A percentile compares a stretch with the other conserved stretches of the same genome.
Evolutionary conservation across 495 filamentous ascomycete genomes (phyloP).

Genomic region (Aspergillus funiculosus): DNA sequence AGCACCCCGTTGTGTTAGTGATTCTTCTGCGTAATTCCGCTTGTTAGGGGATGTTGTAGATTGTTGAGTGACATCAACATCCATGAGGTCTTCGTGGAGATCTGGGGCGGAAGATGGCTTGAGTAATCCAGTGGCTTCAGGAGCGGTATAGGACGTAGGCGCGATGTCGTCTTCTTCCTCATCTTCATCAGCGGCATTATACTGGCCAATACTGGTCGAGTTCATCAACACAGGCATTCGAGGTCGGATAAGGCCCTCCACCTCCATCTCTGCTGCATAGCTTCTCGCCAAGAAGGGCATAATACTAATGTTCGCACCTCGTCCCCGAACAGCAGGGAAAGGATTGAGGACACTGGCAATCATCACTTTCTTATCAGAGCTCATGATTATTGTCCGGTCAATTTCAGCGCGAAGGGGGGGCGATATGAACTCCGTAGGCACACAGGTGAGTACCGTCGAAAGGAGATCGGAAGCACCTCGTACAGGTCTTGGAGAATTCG

Average conservation of each 20-base stretch:
- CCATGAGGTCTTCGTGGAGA: slow-evolving; percentile 17
- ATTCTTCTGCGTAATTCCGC: slow-evolving; percentile 31
- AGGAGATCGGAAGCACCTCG: slow-evolving; percentile 56
- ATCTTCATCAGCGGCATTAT: slow-evolving; percentile 29
- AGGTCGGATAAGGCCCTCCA: slow-evolving; percentile 68
- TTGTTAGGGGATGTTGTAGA: slow-evolving; percentile 23
- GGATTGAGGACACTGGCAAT: slow-evolving; percentile 76
- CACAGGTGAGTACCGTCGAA: slow-evolving; percentile 49
- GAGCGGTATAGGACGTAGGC: slow-evolving; percentile 10
- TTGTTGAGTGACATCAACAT: slow-evolving; percentile 11
- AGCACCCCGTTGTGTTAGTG: slow-evolving; percentile 8
- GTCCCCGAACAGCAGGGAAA: slow-evolving; percentile 51
- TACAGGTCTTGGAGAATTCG: slow-evolving; percentile 26
- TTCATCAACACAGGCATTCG: slow-evolving; percentile 52
- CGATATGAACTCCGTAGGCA: slow-evolving; percentile 57
- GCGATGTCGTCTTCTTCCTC: slow-evolving; percentile 38
- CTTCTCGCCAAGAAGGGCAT: slow-evolving; percentile 65
- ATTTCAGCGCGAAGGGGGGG: slow-evolving; percentile 61
- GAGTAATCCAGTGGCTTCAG: slow-evolving; percentile 26
- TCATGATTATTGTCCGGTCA: slow-evolving; percentile 72
- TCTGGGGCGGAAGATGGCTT: slow-evolving; percentile 19
- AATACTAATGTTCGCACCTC: slow-evolving; percentile 57
- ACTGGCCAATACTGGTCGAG: slow-evolving; percentile 25
- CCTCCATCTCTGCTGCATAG: slow-evolving; percentile 53
- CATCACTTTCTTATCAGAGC: slow-evolving; percentile 59